Evolutionary conservation across 352 stramenopile genomes (phyloP).

Genomic region (Globisporangium acanthophoron): DNA sequence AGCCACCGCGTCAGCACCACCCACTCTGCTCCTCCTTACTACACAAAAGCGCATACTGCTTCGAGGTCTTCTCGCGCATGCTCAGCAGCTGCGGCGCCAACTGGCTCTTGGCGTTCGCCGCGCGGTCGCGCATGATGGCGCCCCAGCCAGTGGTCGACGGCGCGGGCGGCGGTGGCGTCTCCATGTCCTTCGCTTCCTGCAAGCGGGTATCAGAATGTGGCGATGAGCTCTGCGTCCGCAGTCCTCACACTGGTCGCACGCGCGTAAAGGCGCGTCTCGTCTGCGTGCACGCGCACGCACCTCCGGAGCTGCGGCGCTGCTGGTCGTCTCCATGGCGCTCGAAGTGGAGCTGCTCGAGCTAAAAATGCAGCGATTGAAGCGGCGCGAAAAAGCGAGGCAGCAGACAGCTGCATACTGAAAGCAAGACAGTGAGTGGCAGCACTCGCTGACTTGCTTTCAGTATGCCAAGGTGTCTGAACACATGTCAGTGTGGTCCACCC

Average conservation of each 20-base stretch:
- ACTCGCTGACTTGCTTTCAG: background rate
- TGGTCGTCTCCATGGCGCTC: background rate
- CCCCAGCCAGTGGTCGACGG: conserved; percentile 10
- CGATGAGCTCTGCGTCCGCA: background rate
- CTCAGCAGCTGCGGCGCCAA: conserved; percentile 41
- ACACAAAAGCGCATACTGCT: conserved; percentile 16
- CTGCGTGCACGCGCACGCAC: background rate
- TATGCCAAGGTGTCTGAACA: background rate
- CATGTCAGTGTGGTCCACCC: too few species aligned
- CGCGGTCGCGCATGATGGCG: conserved; percentile 43
- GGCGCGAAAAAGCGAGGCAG: background rate
- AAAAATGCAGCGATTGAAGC: too few species aligned
- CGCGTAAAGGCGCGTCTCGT: background rate
- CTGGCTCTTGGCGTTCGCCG: conserved; percentile 47
- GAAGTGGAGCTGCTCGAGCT: too few species aligned
- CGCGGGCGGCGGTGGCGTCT: background rate
- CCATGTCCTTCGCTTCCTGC: conserved; percentile 1
- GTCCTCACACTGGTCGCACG: background rate
- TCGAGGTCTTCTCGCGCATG: conserved; percentile 53
- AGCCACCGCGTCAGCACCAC: background rate
- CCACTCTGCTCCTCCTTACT: too few species aligned
- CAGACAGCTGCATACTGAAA: too few species aligned
- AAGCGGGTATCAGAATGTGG: background rate
- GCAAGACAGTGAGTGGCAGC: too few species aligned
- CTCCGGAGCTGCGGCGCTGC: background rate